Evolutionary conservation across 2,329 filamentous ascomycete species (phyloP), one percentile per base, ranked within the genome.

Genomic region (Arthrobotrys sinensis): DNA sequence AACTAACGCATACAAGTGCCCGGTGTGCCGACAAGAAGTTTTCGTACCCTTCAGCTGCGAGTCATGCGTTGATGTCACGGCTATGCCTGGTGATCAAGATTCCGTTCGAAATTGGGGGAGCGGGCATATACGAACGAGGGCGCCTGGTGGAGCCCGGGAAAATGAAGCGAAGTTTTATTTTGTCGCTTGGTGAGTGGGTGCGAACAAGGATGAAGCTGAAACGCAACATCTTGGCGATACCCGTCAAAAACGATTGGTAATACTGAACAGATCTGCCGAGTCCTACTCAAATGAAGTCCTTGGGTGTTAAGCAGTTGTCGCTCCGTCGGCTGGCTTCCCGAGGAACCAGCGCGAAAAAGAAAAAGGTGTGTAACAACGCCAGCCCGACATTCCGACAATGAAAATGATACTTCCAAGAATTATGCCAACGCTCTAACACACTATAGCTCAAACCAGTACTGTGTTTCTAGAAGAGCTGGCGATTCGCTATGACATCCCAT

Each of bases 291-390:
- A 57, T 12, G 32, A 57, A 16, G 32, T 7, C 6, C 34, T 7
- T 16, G 6, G 24, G 40, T 48, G 36, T 36, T 24, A 34, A 52
- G 24, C 38, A 32, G 11, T 28, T 43, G 19, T 76, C 65, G 65
- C 57, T 65, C 72, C 72, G 66, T 66, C 72, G 72, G 72, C 72
- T 76, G 28, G 5, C 38, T 76, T 70, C 72, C 72, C 72, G 72
- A 70, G 65, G 3, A 76, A 65, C 65, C 72, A 55, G 8, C 40
- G 3, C 19, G 12, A 63, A 68, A 62, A 67, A 63, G 71, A 53
- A 70, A 76, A 28, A 19, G 34, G 48, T 69, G 55, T 70, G 57
- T 66, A 70, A 76, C 55, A 32, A 19, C 10, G 16, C 45, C 50
- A 52, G 21, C 57, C 72, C 72, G 72, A 70, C n/a, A 50, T 76